Evolutionary conservation across 805 yeast genomes (phyloP).

Genomic region (Candida patagonica): DNA sequence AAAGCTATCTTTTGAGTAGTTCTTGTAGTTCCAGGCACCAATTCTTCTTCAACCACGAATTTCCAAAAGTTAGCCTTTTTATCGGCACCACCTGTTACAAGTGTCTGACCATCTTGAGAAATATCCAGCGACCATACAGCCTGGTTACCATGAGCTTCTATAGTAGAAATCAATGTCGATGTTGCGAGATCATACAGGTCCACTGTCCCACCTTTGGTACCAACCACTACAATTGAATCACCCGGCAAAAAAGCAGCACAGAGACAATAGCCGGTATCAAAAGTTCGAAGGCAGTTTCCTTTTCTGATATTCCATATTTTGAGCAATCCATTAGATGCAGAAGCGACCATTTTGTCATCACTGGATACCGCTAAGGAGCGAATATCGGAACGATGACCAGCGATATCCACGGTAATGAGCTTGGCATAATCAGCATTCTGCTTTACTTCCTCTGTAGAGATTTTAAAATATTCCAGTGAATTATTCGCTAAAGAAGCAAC

Average conservation of each 20-base stretch:
- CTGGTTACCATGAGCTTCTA: slow-evolving; percentile 59
- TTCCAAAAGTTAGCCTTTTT: slow-evolving; percentile 87
- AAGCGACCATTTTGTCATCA: slow-evolving; percentile 71
- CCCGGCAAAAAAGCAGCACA: slow-evolving; percentile 83
- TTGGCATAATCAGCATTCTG: slow-evolving; percentile 26
- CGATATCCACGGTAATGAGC: slow-evolving; percentile 52
- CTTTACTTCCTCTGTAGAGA: slow-evolving; percentile 34
- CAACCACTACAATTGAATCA: slow-evolving; percentile 75
- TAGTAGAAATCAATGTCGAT: slow-evolving; percentile 59
- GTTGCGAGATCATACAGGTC: slow-evolving; percentile 82
- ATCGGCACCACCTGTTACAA: slow-evolving; percentile 92
- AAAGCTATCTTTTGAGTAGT: slow-evolving; percentile 47
- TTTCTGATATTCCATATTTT: slow-evolving; percentile 83
- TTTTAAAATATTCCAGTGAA: slow-evolving; percentile 57
- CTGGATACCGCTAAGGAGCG: slow-evolving; percentile 74
- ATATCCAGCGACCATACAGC: slow-evolving; percentile 90
- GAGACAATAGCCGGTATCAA: slow-evolving; percentile 82
- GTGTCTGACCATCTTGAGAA: slow-evolving; percentile 71
- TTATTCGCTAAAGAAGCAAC: slow-evolving; percentile 63
- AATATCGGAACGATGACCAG: slow-evolving; percentile 87
- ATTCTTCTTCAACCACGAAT: slow-evolving; percentile 52
- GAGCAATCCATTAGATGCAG: slow-evolving; percentile 83
- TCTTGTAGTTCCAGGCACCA: slow-evolving; percentile 60
- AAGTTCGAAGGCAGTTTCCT: slow-evolving; percentile 69
- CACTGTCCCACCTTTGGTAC: slow-evolving; percentile 78